Percentiles rank a stretch among this genome's conserved stretches.
phyloP scores from a whole-genome alignment of 257 asterid species.

The Voacanga thouarsii region DNA sequence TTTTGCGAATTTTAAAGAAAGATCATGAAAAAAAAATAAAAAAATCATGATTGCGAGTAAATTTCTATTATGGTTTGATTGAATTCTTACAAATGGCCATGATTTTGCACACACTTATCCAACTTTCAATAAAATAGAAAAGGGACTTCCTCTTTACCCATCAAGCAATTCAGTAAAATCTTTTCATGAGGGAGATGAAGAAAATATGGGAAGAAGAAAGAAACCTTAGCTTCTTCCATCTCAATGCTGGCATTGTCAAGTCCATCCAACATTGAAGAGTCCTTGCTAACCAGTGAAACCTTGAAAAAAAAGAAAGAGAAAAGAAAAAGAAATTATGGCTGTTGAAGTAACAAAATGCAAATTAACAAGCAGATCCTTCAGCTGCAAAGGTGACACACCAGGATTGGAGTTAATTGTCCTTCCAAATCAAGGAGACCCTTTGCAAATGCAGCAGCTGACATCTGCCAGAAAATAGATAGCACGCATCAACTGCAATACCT shows the following conservation, averaged over 20 bases:
- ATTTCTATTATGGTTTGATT: not conserved
- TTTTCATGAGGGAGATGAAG: not conserved
- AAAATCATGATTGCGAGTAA: too few relatives aligned
- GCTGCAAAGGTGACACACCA: slow-evolving; percentile 50
- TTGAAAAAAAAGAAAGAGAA: slow-evolving; percentile 17
- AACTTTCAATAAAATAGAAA: not conserved
- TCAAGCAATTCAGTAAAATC: not conserved
- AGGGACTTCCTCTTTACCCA: too few relatives aligned
- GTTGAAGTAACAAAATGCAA: not conserved
- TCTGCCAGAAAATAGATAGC: slow-evolving; percentile 38
- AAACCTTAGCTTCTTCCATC: slow-evolving; percentile 95
- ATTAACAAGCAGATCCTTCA: slow-evolving; percentile 10
- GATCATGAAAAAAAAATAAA: too few relatives aligned
- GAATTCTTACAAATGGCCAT: not conserved
- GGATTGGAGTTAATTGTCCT: slow-evolving; percentile 94
- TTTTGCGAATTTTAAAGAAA: slow-evolving; percentile 25
- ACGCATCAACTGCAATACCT: slow-evolving; percentile 10
- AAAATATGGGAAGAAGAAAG: slow-evolving; percentile 10
- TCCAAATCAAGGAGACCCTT: slow-evolving; percentile 98
- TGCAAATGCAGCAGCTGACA: slow-evolving; percentile 99
- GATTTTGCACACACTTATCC: not conserved
- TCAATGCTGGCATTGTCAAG: slow-evolving; percentile 88
- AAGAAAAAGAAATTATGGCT: slow-evolving; percentile 5
- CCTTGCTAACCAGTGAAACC: slow-evolving; percentile 99
- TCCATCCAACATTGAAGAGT: slow-evolving; percentile 97